Evolutionary conservation across 306 rosid genomes (phyloP).

Genomic region (Inga leiocalycina): DNA sequence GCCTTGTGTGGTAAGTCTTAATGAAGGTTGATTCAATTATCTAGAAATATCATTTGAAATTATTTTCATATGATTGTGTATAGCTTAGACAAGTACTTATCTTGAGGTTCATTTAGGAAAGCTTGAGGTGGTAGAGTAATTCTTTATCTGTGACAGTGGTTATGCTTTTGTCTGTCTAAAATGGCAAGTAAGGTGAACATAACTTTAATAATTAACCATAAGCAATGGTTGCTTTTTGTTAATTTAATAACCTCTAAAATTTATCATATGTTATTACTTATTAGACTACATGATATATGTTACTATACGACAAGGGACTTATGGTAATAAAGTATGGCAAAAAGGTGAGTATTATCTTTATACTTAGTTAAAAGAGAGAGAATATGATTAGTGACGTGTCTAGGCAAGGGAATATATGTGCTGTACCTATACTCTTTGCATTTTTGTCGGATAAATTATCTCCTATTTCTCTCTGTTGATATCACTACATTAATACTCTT

Average conservation of each 20-base stretch:
- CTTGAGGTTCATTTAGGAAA: constrained; percentile 13
- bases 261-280: constrained; percentile 17
- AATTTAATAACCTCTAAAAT: constrained; percentile 10
- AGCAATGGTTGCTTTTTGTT: constrained; percentile 4
- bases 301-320: too few relatives aligned
- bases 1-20: constrained; percentile 36
- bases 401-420: too few relatives aligned
- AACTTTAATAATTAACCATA: constrained; percentile 6
- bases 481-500: constrained; percentile 2
- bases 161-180: constrained; percentile 10
- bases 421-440: too few relatives aligned
- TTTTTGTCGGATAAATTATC: too few relatives aligned
- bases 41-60: background rate
- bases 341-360: too few relatives aligned
- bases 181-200: background rate
- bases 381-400: too few relatives aligned
- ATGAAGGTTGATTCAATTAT: constrained; percentile 29
- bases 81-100: background rate
- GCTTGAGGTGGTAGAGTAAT: constrained; percentile 2
- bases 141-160: background rate
- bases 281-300: background rate
- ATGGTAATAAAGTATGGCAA: too few relatives aligned
- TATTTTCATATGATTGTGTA: constrained; percentile 7
- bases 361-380: too few relatives aligned
- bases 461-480: too few relatives aligned